Evolutionary conservation across 768 basidiomycete genomes (phyloP), one percentile per base, ranked within the genome.

Genomic region (Royoungia palumana): DNA sequence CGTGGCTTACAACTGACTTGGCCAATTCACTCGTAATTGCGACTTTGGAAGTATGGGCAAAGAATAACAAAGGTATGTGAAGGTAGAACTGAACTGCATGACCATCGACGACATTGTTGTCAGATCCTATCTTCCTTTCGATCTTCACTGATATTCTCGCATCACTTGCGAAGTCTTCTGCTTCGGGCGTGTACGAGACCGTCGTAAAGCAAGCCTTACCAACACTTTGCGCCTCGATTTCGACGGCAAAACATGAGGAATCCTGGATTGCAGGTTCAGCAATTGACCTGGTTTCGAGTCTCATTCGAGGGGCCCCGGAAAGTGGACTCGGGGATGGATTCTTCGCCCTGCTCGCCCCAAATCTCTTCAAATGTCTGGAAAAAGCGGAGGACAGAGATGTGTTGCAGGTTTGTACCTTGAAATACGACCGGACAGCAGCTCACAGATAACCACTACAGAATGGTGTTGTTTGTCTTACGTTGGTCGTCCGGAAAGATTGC

Each of bases 101-200:
- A 42, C 16, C 10, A 30, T 17, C 53, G 36, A 53, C 24, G 20
- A 41, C 32, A 54, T 39, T 24, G 39, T 32, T 50, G 72, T 19
- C 55, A 87, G 96, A 99, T 70, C 94, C 94, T 0, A 83, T 97
- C 46, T 83, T 94, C 62, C 75, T 89, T 19, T 90, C 91, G 2
- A 83, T 94, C 41, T 75, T 94, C 41, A 82, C 84, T 35, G 92
- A 95, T 60, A 81, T 95, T 39, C 72, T 95, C 47, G 73, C 76
- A 24, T 77, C 82, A 5, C 76, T 96, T 22, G 80, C 90, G 6
- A 69, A 78, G 5, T 82, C 87, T 2, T 67, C 79, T 0, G 69
- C 78, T 3, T 67, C 72, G 1, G 79, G 78, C 3, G 75, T 91
- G 20, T 89, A 94, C 58, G 76, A 85, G 49, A 74, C 80, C 1